Evolutionary conservation across 495 filamentous ascomycete genomes (phyloP).

Genomic region (Mytilinidion resinicola): DNA sequence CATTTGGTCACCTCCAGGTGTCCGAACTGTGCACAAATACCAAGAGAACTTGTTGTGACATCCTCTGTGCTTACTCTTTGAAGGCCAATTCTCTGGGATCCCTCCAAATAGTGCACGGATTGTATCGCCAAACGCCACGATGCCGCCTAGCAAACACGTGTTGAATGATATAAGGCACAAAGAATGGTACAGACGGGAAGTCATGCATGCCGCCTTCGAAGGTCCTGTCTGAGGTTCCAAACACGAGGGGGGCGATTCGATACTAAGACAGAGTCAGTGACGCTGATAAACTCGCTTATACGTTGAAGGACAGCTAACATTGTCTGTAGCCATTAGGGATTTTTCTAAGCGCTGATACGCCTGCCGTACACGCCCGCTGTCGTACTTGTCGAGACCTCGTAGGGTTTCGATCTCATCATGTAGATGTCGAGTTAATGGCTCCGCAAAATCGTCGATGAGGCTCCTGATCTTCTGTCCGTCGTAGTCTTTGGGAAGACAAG

Average conservation of each 20-base stretch:
- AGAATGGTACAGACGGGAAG: conserved; percentile 31
- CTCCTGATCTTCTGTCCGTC: background rate
- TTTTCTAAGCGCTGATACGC: conserved; percentile 25
- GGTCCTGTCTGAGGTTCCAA: conserved; percentile 30
- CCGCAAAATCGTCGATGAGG: conserved; percentile 10
- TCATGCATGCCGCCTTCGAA: conserved; percentile 32
- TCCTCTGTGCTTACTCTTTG: background rate
- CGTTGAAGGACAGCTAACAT: conserved; percentile 12
- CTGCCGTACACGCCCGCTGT: conserved; percentile 25
- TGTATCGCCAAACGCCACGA: conserved; percentile 33
- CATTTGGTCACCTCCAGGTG: too few species aligned
- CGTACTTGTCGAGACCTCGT: conserved; percentile 28
- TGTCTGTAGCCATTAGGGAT: conserved; percentile 20
- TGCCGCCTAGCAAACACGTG: conserved; percentile 26
- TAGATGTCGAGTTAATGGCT: conserved; percentile 5
- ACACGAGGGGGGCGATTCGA: conserved; percentile 31
- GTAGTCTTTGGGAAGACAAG: background rate
- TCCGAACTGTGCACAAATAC: too few species aligned
- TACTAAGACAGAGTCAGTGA: conserved; percentile 24
- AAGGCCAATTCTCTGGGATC: conserved; percentile 20
- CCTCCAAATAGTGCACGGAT: conserved; percentile 30
- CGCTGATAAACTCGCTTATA: conserved; percentile 1
- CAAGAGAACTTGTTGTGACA: too few species aligned
- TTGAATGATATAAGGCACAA: conserved; percentile 31
- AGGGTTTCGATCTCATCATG: conserved; percentile 11